A percentile compares a stretch with the other conserved stretches of the same genome.
Conservation (phyloP, 768 basidiomycete genomes). For the Imleria badia region DNA sequence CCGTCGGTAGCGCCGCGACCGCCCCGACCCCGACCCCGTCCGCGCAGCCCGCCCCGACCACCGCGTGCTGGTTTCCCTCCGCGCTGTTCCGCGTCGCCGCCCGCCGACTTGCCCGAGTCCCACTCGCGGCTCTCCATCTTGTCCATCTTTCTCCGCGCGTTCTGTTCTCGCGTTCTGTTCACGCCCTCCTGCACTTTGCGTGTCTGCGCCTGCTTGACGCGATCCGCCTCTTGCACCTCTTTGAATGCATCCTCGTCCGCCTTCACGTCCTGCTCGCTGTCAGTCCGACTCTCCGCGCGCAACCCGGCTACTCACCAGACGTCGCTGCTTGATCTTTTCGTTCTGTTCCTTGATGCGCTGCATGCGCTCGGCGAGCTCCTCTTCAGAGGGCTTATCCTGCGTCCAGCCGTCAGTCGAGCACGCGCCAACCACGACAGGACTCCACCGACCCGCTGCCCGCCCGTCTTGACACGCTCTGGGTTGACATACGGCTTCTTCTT, state of each 20-base stretch:
- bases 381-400: slow-evolving; percentile 69
- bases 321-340: slow-evolving; percentile 71
- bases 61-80: slow-evolving; percentile 32
- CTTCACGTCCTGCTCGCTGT: slow-evolving; percentile 59
- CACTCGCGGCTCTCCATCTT: slow-evolving; percentile 77
- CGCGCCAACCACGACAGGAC: background rate
- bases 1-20: background rate
- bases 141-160: slow-evolving; percentile 80
- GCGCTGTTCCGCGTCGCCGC: slow-evolving; percentile 16
- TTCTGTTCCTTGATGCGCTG: slow-evolving; percentile 69
- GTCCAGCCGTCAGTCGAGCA: slow-evolving; percentile 13
- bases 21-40: slow-evolving; percentile 33
- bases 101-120: slow-evolving; percentile 69
- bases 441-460: slow-evolving; percentile 64
- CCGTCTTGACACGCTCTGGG: slow-evolving; percentile 81
- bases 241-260: slow-evolving; percentile 81
- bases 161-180: slow-evolving; percentile 72
- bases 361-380: slow-evolving; percentile 69
- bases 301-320: slow-evolving; percentile 44
- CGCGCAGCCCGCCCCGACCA: slow-evolving; percentile 32
- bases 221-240: slow-evolving; percentile 65
- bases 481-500: slow-evolving; percentile 79
- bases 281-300: background rate
- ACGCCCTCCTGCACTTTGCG: slow-evolving; percentile 70
- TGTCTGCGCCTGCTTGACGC: slow-evolving; percentile 51